Percentiles rank a stretch among this genome's conserved stretches.
Evolutionary conservation across 495 filamentous ascomycete genomes (phyloP).

Genomic region (Durotheca rogersii): DNA sequence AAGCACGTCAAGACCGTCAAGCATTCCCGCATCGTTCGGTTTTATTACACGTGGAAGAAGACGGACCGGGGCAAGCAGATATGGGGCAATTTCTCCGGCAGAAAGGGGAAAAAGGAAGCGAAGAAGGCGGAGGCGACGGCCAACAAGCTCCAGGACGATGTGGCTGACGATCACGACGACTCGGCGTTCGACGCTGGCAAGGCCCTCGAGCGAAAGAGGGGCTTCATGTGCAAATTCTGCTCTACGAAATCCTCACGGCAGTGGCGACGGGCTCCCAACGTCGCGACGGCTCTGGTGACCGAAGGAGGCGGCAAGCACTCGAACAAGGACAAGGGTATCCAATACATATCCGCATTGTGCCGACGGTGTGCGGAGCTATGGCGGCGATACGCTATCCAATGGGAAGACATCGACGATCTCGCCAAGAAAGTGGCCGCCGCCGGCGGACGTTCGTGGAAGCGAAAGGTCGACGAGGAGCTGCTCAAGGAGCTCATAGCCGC

Average conservation of each 20-base stretch:
- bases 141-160: slow-evolving; percentile 81
- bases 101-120: slow-evolving; percentile 85
- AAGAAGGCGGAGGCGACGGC: slow-evolving; percentile 63
- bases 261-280: slow-evolving; percentile 87
- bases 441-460: slow-evolving; percentile 83
- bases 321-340: slow-evolving; percentile 70
- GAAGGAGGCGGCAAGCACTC: slow-evolving; percentile 63
- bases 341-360: slow-evolving; percentile 81
- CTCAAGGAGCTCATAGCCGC: slow-evolving; percentile 68
- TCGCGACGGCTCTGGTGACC: slow-evolving; percentile 68
- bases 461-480: slow-evolving; percentile 87
- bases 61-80: slow-evolving; percentile 79
- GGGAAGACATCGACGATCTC: slow-evolving; percentile 92
- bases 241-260: slow-evolving; percentile 73
- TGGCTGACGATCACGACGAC: slow-evolving; percentile 91
- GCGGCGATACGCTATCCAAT: slow-evolving; percentile 93
- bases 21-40: slow-evolving; percentile 78
- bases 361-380: slow-evolving; percentile 86
- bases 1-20: slow-evolving; percentile 81
- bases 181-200: slow-evolving; percentile 95
- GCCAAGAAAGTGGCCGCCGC: slow-evolving; percentile 82
- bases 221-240: slow-evolving; percentile 96
- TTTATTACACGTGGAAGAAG: slow-evolving; percentile 99
- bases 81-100: slow-evolving; percentile 83
- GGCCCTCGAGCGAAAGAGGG: slow-evolving; percentile 71